These are phyloP conservation scores for Fragaria ananassa DNA, from an alignment of 306 rosid genomes.

Conservation along the genomic window DNA sequence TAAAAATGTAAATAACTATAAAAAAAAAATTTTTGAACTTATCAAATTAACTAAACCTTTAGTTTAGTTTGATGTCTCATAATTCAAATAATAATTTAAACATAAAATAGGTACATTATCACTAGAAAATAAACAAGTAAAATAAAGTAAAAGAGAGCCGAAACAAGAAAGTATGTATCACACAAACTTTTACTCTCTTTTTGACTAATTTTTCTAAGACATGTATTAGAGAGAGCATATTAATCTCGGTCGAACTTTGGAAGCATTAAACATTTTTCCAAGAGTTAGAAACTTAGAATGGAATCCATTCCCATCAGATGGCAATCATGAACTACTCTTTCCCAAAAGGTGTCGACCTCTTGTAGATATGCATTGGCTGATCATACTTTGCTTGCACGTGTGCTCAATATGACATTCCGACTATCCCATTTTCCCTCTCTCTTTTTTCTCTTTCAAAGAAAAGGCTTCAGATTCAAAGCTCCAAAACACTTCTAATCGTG, in stretches of 20 bases:
- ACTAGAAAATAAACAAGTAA: too few relatives aligned
- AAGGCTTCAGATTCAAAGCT: neutral
- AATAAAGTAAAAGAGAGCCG: neutral
- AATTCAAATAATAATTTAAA: too few relatives aligned
- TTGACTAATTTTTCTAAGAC: neutral
- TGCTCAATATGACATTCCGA: slow-evolving; percentile 16
- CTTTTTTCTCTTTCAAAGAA: neutral
- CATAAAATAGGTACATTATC: too few relatives aligned
- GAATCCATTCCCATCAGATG: slow-evolving; percentile 21
- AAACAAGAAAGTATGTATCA: too few relatives aligned
- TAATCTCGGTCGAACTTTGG: neutral
- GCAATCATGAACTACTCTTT: neutral
- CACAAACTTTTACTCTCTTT: neutral
- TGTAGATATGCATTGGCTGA: slow-evolving; percentile 20
- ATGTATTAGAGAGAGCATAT: neutral
- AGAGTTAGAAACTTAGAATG: neutral
- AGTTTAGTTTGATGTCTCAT: too few relatives aligned
- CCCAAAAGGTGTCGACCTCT: neutral
- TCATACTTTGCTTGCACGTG: slow-evolving; percentile 31
- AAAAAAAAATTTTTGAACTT: too few relatives aligned
- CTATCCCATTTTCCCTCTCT: neutral
- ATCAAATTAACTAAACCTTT: too few relatives aligned
- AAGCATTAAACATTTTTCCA: neutral
- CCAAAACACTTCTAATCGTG: slow-evolving; percentile 20
- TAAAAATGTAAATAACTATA: too few relatives aligned